Conservation (phyloP, 805 yeast genomes). For the Metschnikowia hibisci region DNA sequence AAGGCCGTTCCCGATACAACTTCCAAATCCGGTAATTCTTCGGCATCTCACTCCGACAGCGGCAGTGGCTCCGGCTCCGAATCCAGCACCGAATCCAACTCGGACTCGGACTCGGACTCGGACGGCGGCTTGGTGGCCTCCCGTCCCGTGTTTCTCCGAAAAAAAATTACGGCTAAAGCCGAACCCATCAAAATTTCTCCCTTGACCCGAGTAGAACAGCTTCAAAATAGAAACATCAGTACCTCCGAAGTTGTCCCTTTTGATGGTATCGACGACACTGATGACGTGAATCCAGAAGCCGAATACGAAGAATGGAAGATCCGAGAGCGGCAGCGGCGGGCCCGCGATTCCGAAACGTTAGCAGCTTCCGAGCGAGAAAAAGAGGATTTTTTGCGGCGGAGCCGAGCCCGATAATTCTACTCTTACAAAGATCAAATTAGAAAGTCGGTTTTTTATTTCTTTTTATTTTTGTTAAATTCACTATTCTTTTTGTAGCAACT, state of each 20-base stretch:
- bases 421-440: no score
- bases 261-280: slow-evolving; percentile 53
- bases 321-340: slow-evolving; percentile 36
- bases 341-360: slow-evolving; percentile 34
- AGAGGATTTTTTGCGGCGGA: slow-evolving; percentile 28
- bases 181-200: not conserved
- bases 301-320: slow-evolving; percentile 41
- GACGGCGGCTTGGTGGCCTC: slow-evolving; percentile 1
- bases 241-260: slow-evolving; percentile 16
- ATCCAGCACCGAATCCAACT: slow-evolving; percentile 3
- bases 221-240: slow-evolving; percentile 8
- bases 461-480: no score
- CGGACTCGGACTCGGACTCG: slow-evolving; percentile 3
- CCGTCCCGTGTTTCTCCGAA: slow-evolving; percentile 15
- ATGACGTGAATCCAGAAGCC: slow-evolving; percentile 49
- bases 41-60: slow-evolving; percentile 6
- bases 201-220: slow-evolving; percentile 14
- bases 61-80: slow-evolving; percentile 4
- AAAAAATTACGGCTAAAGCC: not conserved
- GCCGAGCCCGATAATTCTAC: not conserved
- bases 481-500: no score
- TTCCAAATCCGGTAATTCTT: not conserved
- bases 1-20: not conserved
- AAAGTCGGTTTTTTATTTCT: no score
- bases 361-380: slow-evolving; percentile 28